phyloP scores from a whole-genome alignment of 1,139 yeast genomes.

The Saccharomyces hybrid region DNA sequence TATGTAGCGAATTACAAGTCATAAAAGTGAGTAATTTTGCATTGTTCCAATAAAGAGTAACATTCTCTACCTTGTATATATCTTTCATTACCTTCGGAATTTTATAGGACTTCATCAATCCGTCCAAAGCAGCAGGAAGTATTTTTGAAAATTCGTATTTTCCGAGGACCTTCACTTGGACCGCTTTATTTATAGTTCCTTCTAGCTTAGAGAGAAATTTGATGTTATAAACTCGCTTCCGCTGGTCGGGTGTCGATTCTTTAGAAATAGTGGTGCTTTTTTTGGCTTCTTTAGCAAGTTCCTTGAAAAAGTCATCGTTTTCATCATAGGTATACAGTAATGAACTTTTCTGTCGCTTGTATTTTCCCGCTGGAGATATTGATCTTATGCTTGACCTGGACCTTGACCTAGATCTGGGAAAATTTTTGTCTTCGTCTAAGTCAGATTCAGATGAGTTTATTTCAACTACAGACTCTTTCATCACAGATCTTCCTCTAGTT shows the following conservation, averaged over 20 bases:
- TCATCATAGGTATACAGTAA: conserved; percentile 14
- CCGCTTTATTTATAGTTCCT: conserved; percentile 22
- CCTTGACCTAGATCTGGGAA: background rate
- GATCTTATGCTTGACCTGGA: background rate
- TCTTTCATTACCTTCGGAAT: conserved; percentile 13
- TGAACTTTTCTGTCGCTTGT: background rate
- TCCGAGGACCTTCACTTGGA: conserved; percentile 28
- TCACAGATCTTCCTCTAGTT: background rate
- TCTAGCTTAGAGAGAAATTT: conserved; percentile 25
- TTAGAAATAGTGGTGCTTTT: conserved; percentile 5
- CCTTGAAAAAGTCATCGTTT: conserved; percentile 29
- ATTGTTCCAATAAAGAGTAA: conserved; percentile 24
- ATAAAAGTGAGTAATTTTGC: conserved; percentile 28
- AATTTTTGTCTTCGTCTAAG: background rate
- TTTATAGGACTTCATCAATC: conserved; percentile 18
- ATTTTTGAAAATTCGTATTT: conserved; percentile 22
- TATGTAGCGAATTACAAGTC: conserved; percentile 29
- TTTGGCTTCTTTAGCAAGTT: conserved; percentile 21
- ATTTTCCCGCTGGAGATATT: background rate
- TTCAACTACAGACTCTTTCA: background rate
- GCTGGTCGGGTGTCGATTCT: conserved; percentile 6
- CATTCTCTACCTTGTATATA: conserved; percentile 18
- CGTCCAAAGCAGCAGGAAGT: conserved; percentile 24
- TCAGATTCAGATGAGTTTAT: background rate
- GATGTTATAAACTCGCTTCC: conserved; percentile 21